Evolutionary conservation across 345 rosid genomes (phyloP).

Genomic region (Aquilaria malaccensis): DNA sequence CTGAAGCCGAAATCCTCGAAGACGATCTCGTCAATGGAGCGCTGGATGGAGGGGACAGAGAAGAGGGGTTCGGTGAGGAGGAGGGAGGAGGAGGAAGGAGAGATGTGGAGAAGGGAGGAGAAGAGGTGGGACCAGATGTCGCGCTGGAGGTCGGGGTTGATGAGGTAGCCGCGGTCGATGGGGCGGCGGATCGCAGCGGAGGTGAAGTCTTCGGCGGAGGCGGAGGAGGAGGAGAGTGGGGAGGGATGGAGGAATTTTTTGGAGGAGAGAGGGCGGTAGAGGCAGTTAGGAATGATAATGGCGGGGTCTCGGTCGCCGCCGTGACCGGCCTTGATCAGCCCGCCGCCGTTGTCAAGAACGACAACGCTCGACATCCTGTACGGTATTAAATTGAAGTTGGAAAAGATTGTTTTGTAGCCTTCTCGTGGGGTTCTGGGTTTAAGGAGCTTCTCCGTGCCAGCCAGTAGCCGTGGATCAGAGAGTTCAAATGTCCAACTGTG

Average conservation of each 20-base stretch:
- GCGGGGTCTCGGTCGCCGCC: conserved; percentile 83
- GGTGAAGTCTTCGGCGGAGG: conserved; percentile 59
- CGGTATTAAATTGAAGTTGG: conserved; percentile 1
- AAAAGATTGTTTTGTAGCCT: too few species aligned
- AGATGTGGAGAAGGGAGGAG: conserved; percentile 47
- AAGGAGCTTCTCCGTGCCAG: too few species aligned
- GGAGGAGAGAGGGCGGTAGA: conserved; percentile 71
- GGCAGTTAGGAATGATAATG: conserved; percentile 69
- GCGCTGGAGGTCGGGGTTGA: conserved; percentile 78
- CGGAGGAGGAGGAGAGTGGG: conserved; percentile 25
- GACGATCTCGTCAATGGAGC: conserved; percentile 81
- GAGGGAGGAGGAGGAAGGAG: conserved; percentile 54
- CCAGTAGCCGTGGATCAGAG: too few species aligned
- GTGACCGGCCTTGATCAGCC: conserved; percentile 66
- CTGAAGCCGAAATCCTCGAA: conserved; percentile 85
- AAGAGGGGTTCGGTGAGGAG: conserved; percentile 79
- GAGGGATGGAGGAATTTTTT: conserved; percentile 65
- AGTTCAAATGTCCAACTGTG: too few species aligned
- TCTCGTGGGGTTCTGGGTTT: too few species aligned
- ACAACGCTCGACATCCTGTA: conserved; percentile 48
- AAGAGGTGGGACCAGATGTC: conserved; percentile 89
- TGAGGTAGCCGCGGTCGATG: conserved; percentile 88
- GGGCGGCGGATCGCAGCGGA: conserved; percentile 95
- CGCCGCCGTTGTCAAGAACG: conserved; percentile 94
- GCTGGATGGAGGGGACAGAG: conserved; percentile 62